phyloP scores from a whole-genome alignment of 345 rosid genomes.

The Pugionium cornutum region DNA sequence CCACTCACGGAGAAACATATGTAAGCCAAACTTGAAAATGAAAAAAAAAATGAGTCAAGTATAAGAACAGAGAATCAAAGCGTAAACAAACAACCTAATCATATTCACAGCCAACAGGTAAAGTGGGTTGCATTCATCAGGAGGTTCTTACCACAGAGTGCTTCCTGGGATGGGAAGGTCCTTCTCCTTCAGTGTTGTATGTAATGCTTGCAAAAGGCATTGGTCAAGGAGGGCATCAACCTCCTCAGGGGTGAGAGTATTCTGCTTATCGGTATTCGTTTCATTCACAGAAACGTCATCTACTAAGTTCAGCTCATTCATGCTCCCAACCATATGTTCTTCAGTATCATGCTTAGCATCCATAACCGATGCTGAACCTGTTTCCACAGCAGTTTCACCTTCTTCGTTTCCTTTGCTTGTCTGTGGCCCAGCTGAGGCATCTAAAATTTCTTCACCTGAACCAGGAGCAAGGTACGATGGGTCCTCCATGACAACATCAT shows the following conservation, averaged over 20 bases:
- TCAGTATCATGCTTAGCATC: conserved; percentile 40
- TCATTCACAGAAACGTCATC: conserved; percentile 45
- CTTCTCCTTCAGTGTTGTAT: conserved; percentile 79
- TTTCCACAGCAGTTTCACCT: conserved; percentile 34
- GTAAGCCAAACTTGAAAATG: conserved; percentile 18
- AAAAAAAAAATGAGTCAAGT: not conserved
- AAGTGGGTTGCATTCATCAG: not conserved
- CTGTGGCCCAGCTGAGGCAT: conserved; percentile 39
- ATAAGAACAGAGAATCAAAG: conserved; percentile 10
- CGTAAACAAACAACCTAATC: not conserved
- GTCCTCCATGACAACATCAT: conserved; percentile 77
- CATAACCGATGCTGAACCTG: conserved; percentile 32
- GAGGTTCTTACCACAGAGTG: conserved; percentile 69
- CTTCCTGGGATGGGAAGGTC: conserved; percentile 98
- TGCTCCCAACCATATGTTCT: conserved; percentile 44
- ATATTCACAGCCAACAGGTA: conserved; percentile 6
- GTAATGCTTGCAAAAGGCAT: conserved; percentile 92
- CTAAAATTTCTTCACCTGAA: conserved; percentile 46
- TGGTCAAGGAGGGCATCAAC: conserved; percentile 81
- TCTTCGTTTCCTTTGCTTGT: conserved; percentile 38
- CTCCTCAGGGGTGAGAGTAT: conserved; percentile 52
- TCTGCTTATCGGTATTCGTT: conserved; percentile 51
- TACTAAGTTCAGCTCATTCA: conserved; percentile 48
- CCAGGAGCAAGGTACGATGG: conserved; percentile 56
- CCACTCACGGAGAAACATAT: conserved; percentile 20